A percentile compares a stretch with the other conserved stretches of the same genome.
phyloP scores from a whole-genome alignment of 1,284 basidiomycete genomes.

The Xanthoconium separans region DNA sequence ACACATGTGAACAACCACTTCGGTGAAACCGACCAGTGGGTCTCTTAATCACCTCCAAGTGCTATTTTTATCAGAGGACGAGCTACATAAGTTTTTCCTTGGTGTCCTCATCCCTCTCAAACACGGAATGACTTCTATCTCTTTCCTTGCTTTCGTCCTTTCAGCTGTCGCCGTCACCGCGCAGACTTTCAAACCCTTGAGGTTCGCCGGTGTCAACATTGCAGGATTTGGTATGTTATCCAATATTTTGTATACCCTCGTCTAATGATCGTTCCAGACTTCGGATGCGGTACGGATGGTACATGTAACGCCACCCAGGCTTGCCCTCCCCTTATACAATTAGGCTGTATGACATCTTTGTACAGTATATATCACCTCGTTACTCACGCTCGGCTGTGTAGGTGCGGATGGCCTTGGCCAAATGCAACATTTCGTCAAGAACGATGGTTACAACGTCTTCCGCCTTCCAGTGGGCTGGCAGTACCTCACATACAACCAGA shows the following conservation, averaged over 20 bases:
- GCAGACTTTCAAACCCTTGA: constrained; percentile 13
- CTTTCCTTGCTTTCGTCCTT: constrained; percentile 6
- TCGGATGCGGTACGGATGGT: constrained; percentile 24
- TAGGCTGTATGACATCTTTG: constrained; percentile 15
- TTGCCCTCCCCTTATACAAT: constrained; percentile 20
- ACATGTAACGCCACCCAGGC: constrained; percentile 13
- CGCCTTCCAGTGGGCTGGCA: constrained; percentile 52
- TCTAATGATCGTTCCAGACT: constrained; percentile 14
- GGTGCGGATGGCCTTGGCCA: constrained; percentile 36
- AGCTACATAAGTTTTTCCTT: constrained; percentile 13
- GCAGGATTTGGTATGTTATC: constrained; percentile 21
- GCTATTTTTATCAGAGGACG: constrained; percentile 9
- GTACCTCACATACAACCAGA: constrained; percentile 39
- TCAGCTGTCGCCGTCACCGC: constrained; percentile 1
- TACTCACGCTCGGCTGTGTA: constrained; percentile 4
- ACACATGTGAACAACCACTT: background rate
- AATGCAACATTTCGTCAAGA: constrained; percentile 48
- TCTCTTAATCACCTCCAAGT: background rate
- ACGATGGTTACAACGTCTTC: constrained; percentile 44
- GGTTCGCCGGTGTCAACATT: constrained; percentile 28
- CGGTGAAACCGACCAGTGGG: background rate
- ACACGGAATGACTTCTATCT: constrained; percentile 12
- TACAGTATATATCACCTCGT: background rate
- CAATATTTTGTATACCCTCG: background rate
- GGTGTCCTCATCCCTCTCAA: background rate